These are phyloP conservation scores for Dioszegia crocea DNA, from an alignment of 768 basidiomycete genomes.

Conservation along the genomic window DNA sequence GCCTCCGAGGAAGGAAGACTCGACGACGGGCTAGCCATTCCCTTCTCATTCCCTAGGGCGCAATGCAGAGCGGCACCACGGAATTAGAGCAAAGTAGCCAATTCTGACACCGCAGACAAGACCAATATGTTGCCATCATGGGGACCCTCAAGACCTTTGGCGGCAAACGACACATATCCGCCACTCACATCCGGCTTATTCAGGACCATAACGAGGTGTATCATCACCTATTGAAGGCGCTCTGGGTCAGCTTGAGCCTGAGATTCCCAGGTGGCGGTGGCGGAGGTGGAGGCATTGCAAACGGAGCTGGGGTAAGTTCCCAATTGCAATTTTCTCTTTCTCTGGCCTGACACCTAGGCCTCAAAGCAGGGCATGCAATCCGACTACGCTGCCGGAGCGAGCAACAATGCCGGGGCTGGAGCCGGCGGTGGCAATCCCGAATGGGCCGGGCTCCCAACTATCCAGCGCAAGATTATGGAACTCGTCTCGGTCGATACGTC, in stretches of 20 bases:
- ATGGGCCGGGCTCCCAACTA: conserved; percentile 58
- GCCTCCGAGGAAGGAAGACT: neutral
- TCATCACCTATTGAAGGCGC: conserved; percentile 74
- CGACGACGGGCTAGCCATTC: too few species aligned
- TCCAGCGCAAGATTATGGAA: conserved; percentile 65
- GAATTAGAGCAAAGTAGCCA: too few species aligned
- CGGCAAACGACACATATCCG: conserved; percentile 75
- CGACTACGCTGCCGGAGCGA: conserved; percentile 15
- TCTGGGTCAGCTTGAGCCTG: conserved; percentile 63
- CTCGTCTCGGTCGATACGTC: conserved; percentile 58
- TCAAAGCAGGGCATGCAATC: conserved; percentile 4
- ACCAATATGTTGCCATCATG: conserved; percentile 72
- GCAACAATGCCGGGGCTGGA: neutral
- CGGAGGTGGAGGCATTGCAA: neutral
- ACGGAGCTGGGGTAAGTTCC: neutral
- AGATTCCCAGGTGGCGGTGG: conserved; percentile 57
- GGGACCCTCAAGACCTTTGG: conserved; percentile 78
- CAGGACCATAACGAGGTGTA: conserved; percentile 71
- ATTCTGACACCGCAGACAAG: conserved; percentile 56
- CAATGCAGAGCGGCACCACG: too few species aligned
- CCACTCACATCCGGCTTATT: conserved; percentile 65
- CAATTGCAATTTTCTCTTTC: neutral
- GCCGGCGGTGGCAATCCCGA: conserved; percentile 11
- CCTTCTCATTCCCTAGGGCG: too few species aligned
- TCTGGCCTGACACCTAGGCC: neutral